Evolutionary conservation across 2,329 filamentous ascomycete genomes (phyloP).

Genomic region (Botrytis squamosa): DNA sequence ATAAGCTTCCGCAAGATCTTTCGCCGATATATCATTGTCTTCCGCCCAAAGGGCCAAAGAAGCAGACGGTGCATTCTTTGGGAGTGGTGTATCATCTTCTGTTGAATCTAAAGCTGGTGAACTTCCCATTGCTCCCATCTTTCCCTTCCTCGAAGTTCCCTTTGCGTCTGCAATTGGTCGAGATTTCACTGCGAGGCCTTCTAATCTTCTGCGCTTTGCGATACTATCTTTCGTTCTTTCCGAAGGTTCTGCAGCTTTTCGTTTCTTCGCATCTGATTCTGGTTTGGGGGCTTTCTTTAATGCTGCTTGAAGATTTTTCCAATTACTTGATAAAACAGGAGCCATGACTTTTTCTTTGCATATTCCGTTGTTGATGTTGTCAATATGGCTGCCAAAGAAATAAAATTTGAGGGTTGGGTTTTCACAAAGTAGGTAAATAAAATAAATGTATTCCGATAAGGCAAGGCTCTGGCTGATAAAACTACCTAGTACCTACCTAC

Average conservation of each 20-base stretch:
- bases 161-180: constrained; percentile 6
- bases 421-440: not conserved
- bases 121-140: constrained; percentile 60
- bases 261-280: constrained; percentile 37
- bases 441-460: constrained; percentile 8
- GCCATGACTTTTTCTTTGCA: constrained; percentile 30
- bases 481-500: too few relatives aligned
- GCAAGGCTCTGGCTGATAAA: not conserved
- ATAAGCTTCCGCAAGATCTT: constrained; percentile 62
- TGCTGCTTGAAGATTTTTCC: constrained; percentile 73
- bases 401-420: not conserved
- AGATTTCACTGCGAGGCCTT: constrained; percentile 28
- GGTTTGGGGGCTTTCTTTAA: constrained; percentile 46
- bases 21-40: constrained; percentile 59
- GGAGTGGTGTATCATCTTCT: constrained; percentile 40
- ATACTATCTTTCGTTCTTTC: constrained; percentile 37
- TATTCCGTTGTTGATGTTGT: not conserved
- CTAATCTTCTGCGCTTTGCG: constrained; percentile 39
- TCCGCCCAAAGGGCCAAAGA: constrained; percentile 60
- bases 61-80: constrained; percentile 45
- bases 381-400: constrained; percentile 12
- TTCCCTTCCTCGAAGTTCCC: constrained; percentile 24
- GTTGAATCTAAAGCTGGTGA: constrained; percentile 41
- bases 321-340: constrained; percentile 62
- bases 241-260: constrained; percentile 30